Percentiles rank a stretch among this genome's conserved stretches.
Evolutionary conservation across 768 basidiomycete species (phyloP).

Genomic region (Boletellus ananiceps): DNA sequence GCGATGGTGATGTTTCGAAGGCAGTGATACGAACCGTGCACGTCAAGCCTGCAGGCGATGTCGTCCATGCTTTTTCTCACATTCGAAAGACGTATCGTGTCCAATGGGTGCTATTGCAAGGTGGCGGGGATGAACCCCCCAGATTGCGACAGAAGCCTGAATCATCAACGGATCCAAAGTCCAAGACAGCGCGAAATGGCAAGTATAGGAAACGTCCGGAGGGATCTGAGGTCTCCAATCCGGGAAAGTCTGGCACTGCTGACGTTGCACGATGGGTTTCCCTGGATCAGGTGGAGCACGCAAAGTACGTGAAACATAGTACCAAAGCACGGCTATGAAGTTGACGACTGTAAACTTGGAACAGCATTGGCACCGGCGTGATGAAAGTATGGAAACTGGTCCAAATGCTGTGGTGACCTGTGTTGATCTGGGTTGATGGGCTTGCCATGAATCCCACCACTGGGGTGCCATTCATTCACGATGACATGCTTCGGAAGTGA

Average conservation of each 20-base stretch:
- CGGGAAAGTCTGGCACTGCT: slow-evolving; percentile 4
- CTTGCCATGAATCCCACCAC: too few species aligned
- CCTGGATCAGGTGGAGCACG: slow-evolving; percentile 48
- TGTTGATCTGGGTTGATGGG: not conserved
- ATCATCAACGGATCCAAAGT: slow-evolving; percentile 8
- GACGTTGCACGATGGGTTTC: slow-evolving; percentile 46
- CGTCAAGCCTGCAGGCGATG: slow-evolving; percentile 54
- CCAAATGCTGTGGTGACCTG: slow-evolving; percentile 27
- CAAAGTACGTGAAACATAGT: slow-evolving; percentile 49
- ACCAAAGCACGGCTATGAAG: not conserved
- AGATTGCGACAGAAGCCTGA: slow-evolving; percentile 6
- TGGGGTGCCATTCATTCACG: too few species aligned
- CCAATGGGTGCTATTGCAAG: slow-evolving; percentile 65
- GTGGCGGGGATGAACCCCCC: slow-evolving; percentile 48
- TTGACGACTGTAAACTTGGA: slow-evolving; percentile 2
- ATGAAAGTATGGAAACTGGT: slow-evolving; percentile 68
- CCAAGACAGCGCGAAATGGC: slow-evolving; percentile 7
- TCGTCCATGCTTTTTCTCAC: slow-evolving; percentile 86
- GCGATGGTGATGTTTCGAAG: not conserved
- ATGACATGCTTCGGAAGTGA: too few species aligned
- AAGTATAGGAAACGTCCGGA: slow-evolving; percentile 11
- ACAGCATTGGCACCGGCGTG: slow-evolving; percentile 70
- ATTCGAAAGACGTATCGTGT: slow-evolving; percentile 81
- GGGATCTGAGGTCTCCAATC: slow-evolving; percentile 10
- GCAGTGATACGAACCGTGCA: slow-evolving; percentile 34